Evolutionary conservation across 169 alveolate species (phyloP), one percentile per base, ranked within the genome.

Genomic region (Amoebophrya sp.): DNA sequence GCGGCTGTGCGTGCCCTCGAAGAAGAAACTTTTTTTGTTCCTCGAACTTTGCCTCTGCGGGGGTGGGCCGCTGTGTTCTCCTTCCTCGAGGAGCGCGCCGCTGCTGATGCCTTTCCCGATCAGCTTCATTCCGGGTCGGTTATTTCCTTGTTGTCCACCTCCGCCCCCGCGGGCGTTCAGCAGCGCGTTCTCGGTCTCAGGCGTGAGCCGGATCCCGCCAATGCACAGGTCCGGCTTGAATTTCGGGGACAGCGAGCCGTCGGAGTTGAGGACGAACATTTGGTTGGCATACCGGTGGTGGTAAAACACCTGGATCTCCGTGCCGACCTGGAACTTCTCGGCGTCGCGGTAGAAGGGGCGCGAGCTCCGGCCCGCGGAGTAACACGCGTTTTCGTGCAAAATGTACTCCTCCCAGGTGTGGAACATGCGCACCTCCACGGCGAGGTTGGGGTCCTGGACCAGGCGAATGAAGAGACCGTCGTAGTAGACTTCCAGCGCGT

Each of bases 211-310:
- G 35, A 66, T 0, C 1, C 39, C 35, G 35, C 83, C 83, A 25
- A 66, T 66, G 83, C 83, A 66, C 7, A 66, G 83, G 35, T 66
- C 83, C 7, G 83, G 83, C 83, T n/a, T 66, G 38, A 66, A 66
- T 25, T 25, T n/a, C 35, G 83, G 83, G 83, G 32, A 7, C 35
- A 66, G 35, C 12, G 83, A 7, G 29, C 83, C 83, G 83, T 66
- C 83, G 35, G 12, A 3, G 83, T 66, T 66, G 7, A 66, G 35
- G 32, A n/a, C 83, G 35, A 66, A 66, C 35, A 25, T 66, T 25
- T 66, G 83, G 83, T 66, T 66, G 38, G 83, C 83, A 25, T 66
- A 25, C 35, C 83, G 83, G 83, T 66, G 83, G 35, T 66, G 83
- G 83, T 66, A 66, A 25, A 66, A 66, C 29, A 66, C 83, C 83